Evolutionary conservation across 257 asterid species (phyloP).

Genomic region (Gynochthodes officinalis): DNA sequence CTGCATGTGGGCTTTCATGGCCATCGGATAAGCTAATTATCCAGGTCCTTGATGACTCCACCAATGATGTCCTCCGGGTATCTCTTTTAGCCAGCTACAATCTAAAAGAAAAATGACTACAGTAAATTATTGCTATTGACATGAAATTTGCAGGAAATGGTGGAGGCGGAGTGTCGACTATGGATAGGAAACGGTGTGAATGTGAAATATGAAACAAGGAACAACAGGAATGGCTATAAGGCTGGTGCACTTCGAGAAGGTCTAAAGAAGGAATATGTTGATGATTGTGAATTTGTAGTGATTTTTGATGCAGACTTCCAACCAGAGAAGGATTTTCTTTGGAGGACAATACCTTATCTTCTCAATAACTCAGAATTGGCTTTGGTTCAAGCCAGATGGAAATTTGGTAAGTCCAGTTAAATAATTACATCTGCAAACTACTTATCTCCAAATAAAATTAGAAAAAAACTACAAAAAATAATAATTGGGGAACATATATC

Average conservation of each 20-base stretch:
- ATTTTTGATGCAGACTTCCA: constrained; percentile 95
- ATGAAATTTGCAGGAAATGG: constrained; percentile 50
- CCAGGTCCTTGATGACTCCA: constrained; percentile 90
- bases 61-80: constrained; percentile 74
- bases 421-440: constrained; percentile 7
- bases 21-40: constrained; percentile 70
- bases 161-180: constrained; percentile 67
- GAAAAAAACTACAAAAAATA: background rate
- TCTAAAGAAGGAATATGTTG: constrained; percentile 63
- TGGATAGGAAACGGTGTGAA: constrained; percentile 69
- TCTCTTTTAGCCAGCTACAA: constrained; percentile 18
- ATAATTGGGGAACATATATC: background rate
- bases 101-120: constrained; percentile 3
- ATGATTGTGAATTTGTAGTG: constrained; percentile 77
- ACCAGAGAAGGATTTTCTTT: constrained; percentile 79
- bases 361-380: constrained; percentile 76
- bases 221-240: constrained; percentile 89
- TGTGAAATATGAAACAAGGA: constrained; percentile 74
- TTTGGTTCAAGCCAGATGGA: constrained; percentile 98
- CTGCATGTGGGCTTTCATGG: constrained; percentile 73
- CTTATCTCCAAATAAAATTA: background rate
- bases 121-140: constrained; percentile 9
- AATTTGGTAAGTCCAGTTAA: constrained; percentile 57
- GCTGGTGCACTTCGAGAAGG: constrained; percentile 96
- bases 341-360: constrained; percentile 83